Percentiles rank a stretch among this genome's conserved stretches.
phyloP scores from a whole-genome alignment of 2,329 filamentous ascomycete species.

The Fusarium graminum region DNA sequence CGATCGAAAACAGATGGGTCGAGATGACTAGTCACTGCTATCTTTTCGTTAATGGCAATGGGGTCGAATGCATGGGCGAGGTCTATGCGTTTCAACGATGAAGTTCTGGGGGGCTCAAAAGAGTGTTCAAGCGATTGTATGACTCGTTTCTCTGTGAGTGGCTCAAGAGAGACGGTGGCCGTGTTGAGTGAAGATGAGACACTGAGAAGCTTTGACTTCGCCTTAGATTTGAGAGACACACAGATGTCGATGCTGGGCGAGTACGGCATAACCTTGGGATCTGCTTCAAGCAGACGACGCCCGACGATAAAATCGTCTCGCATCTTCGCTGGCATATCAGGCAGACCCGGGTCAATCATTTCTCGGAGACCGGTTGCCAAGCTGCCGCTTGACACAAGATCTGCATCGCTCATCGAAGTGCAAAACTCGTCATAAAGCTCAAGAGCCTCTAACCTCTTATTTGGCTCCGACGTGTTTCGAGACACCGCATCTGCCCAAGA shows the following conservation, averaged over 20 bases:
- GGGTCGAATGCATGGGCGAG: conserved; percentile 72
- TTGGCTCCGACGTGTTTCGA: conserved; percentile 21
- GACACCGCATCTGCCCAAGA: conserved; percentile 54
- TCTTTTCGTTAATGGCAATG: conserved; percentile 66
- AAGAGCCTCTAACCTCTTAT: conserved; percentile 56
- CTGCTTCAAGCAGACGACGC: conserved; percentile 62
- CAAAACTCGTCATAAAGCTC: conserved; percentile 66
- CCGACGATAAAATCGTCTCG: conserved; percentile 67
- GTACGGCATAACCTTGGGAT: conserved; percentile 52
- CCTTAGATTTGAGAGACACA: conserved; percentile 49
- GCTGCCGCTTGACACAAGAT: conserved; percentile 67
- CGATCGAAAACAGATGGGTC: conserved; percentile 83
- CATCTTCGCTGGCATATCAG: conserved; percentile 63
- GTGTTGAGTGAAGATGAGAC: conserved; percentile 4
- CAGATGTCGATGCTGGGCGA: conserved; percentile 48
- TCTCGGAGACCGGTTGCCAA: conserved; percentile 62
- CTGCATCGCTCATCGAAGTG: conserved; percentile 74
- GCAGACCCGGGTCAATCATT: conserved; percentile 72
- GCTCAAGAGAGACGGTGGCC: conserved; percentile 26
- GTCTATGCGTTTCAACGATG: conserved; percentile 62
- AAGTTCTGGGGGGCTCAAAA: conserved; percentile 48
- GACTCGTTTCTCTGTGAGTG: conserved; percentile 53
- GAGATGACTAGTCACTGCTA: conserved; percentile 58
- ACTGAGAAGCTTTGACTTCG: conserved; percentile 45
- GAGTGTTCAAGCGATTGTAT: conserved; percentile 56